Base-by-base conservation (phyloP, 257 asterid genomes). In the Solanum acaule region DNA sequence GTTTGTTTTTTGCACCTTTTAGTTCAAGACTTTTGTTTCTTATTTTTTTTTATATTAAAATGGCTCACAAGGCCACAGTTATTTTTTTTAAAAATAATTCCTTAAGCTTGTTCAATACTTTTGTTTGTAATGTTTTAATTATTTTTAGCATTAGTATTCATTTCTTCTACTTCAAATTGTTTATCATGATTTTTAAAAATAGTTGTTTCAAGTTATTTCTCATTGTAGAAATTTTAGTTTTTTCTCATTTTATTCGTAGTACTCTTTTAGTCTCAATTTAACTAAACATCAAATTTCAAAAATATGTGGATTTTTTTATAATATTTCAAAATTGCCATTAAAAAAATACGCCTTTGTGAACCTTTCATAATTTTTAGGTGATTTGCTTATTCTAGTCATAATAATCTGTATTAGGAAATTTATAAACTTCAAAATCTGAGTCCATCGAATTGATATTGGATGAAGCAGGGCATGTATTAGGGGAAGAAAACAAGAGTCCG, bases 251-350 rank as follows among this genome's bases (percentile, higher is more conserved):
- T 61, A 61, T 9, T 10, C 1, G 23, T 61, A 4, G 1, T 61
- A 61, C 29, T 2, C 14, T 61, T 3, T 0, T 0, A 0, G 0
- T 61, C 3, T 61, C 7, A 22, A 1, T 61, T 61, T 8, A 61
- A 61, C 14, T 61, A 23, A 61, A 23, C 3, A 61, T 4, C 4
- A 61, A 9, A 8, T 22, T 61, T 18, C 0, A 6, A 52, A 52
- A 52, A 52, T 1, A 16, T 1, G 23, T 52, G 10, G 16, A 2
- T 52, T 6, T 16, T 6, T 52, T 16, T 16, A 52, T 52, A 52
- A n/a, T 52, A 6, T 16, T 52, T 52, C 9, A 16, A 52, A 52
- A 52, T 52, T 6, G 18, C 2, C 2, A 10, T 56, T 56, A 18
- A 56, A 52, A n/a, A 18, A 20, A 0, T 56, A 18, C 4, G 0